Evolutionary conservation across 495 filamentous ascomycete genomes (phyloP).

Genomic region (Trichoderma orchidacearum): DNA sequence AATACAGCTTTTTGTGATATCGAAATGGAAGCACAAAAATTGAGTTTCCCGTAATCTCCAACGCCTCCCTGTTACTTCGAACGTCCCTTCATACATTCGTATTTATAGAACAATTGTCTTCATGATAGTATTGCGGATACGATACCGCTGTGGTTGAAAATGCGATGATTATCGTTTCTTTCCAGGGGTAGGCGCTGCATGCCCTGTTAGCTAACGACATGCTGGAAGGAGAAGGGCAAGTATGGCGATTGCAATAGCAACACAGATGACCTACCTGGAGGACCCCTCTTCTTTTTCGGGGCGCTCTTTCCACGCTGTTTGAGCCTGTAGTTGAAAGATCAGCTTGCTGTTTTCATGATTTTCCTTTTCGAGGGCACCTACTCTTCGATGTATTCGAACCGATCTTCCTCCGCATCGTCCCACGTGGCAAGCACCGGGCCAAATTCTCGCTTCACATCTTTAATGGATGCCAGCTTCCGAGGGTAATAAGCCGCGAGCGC

Average conservation of each 20-base stretch:
- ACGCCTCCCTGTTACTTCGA: background rate
- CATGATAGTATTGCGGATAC: background rate
- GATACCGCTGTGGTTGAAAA: background rate
- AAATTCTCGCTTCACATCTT: slow-evolving; percentile 52
- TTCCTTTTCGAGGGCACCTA: slow-evolving; percentile 2
- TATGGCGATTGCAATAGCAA: too few species aligned
- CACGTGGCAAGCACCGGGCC: slow-evolving; percentile 43
- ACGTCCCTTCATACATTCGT: background rate
- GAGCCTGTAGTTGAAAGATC: slow-evolving; percentile 27
- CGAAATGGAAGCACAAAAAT: background rate
- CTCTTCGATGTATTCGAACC: slow-evolving; percentile 61
- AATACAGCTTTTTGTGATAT: background rate
- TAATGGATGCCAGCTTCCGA: slow-evolving; percentile 50
- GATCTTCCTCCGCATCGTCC: slow-evolving; percentile 64
- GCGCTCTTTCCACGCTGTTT: slow-evolving; percentile 76
- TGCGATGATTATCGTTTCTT: background rate
- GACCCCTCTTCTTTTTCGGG: slow-evolving; percentile 77
- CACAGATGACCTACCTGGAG: slow-evolving; percentile 47
- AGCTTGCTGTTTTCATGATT: background rate
- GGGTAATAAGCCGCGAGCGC: slow-evolving; percentile 78
- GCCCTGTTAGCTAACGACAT: slow-evolving; percentile 8
- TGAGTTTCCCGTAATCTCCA: background rate
- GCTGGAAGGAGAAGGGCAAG: too few species aligned
- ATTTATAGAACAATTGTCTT: background rate
- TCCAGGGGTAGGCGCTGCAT: slow-evolving; percentile 10